Base-by-base conservation (phyloP, 2,329 filamentous ascomycete species). In the Chaetomium sp. region DNA sequence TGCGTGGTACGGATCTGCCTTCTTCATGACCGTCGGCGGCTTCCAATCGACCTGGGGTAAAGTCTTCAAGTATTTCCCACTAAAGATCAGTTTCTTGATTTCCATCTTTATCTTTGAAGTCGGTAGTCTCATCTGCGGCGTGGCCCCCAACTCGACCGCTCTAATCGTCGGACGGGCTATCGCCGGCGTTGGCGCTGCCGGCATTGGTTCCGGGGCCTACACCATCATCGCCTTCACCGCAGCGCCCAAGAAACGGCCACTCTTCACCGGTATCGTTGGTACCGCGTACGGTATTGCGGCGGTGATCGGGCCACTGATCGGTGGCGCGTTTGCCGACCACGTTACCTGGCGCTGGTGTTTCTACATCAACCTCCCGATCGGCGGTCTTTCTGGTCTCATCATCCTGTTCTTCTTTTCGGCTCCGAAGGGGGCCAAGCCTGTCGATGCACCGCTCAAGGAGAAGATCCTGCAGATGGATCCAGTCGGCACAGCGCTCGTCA, bases 381-480 rank as follows among this genome's bases (percentile, higher is more conserved):
- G 70, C 27, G 66, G 66, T 13, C 2, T 70, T 9, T 67, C 69
- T 6, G 65, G 57, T 8, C 7, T 56, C 23, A 66, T 70, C 45
- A 68, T 71, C 59, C 6, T 61, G 12, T 31, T 69, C 29, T 74
- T 76, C 60, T 78, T 79, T 70, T 67, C 47, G 9, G 72, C 72
- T 27, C 79, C 74, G 67, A 74, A 65, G 64, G 70, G 72, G 59
- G 76, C 75, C 60, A 77, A 76, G 60, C 73, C 75, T 31, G 69
- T 70, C 35, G 62, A 73, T 60, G 72, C 76, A 10, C 57, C 74
- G 0, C 69, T 78, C 56, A 75, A 73, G 23, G 76, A 80, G 69
- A 81, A 80, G 67, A 62, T 81, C 12, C 71, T 78, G 38, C 77
- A 80, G 57, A 75, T 80, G 70, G 80, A 81, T 68, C 69, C 76